Percentiles rank a stretch among this genome's conserved stretches.
phyloP scores from a whole-genome alignment of 192 early-diverging fungal species.

The Podila clonocystis region DNA sequence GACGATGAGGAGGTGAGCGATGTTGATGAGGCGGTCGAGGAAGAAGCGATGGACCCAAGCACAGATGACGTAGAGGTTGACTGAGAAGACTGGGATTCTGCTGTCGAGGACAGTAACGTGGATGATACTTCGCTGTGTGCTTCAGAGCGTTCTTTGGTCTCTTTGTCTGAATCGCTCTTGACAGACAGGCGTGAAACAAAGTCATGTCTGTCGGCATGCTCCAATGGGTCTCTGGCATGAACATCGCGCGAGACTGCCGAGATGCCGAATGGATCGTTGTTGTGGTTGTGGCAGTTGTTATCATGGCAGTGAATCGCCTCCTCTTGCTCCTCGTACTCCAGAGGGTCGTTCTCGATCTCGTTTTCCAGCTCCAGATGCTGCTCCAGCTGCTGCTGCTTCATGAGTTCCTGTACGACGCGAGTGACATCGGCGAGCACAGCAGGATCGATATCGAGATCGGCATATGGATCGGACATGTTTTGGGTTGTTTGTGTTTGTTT shows the following conservation, averaged over 20 bases:
- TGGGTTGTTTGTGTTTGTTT: slow-evolving; percentile 5
- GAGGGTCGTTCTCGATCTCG: background rate
- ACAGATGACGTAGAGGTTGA: slow-evolving; percentile 6
- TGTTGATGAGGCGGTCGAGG: background rate
- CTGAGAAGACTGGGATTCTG: slow-evolving; percentile 7
- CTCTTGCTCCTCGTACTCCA: background rate
- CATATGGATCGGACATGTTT: background rate
- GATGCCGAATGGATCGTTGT: background rate
- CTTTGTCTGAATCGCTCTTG: background rate
- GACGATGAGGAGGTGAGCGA: background rate
- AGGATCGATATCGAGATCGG: slow-evolving; percentile 39
- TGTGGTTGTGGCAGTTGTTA: background rate
- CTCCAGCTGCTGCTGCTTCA: slow-evolving; percentile 31
- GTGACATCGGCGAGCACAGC: slow-evolving; percentile 43
- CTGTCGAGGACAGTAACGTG: background rate
- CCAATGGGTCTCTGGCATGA: background rate
- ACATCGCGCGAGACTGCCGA: slow-evolving; percentile 16
- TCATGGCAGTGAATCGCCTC: slow-evolving; percentile 2
- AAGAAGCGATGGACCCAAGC: background rate
- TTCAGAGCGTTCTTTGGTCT: background rate
- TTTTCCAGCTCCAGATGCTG: background rate
- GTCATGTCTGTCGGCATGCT: slow-evolving; percentile 19
- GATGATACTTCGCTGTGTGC: background rate
- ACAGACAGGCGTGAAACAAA: slow-evolving; percentile 4
- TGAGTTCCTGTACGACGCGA: slow-evolving; percentile 42